These are phyloP conservation scores for Furcasterigmium sp. DNA, from an alignment of 2,329 filamentous ascomycete species.

Conservation along the genomic window DNA sequence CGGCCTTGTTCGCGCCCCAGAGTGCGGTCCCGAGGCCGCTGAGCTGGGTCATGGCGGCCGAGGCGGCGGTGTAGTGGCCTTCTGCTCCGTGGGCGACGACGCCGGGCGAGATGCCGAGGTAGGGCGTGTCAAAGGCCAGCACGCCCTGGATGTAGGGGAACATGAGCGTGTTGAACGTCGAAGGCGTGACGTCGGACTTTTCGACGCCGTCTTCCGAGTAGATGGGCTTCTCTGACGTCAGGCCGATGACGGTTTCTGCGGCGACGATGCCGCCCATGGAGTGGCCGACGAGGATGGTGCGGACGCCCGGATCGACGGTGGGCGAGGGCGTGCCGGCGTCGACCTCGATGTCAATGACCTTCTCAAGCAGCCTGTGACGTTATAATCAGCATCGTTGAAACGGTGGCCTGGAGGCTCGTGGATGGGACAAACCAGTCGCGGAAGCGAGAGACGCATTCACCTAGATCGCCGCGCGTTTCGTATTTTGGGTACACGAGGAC, in stretches of 20 bases:
- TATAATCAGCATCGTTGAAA: background rate
- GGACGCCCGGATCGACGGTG: constrained; percentile 80
- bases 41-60: constrained; percentile 63
- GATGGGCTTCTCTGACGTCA: constrained; percentile 54
- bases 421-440: constrained; percentile 59
- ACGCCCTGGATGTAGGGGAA: constrained; percentile 91
- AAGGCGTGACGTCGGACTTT: constrained; percentile 22
- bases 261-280: constrained; percentile 94
- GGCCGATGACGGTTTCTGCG: constrained; percentile 75
- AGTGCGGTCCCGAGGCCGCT: constrained; percentile 63
- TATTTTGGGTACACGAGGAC: constrained; percentile 73
- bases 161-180: constrained; percentile 62
- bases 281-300: constrained; percentile 77
- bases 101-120: constrained; percentile 72
- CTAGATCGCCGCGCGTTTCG: constrained; percentile 74
- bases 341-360: constrained; percentile 92
- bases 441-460: constrained; percentile 66
- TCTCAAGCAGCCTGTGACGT: constrained; percentile 68
- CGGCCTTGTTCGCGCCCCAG: constrained; percentile 47
- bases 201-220: constrained; percentile 37
- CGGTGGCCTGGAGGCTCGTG: background rate
- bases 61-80: constrained; percentile 71
- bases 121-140: constrained; percentile 92
- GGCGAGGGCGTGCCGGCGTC: constrained; percentile 73
- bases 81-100: constrained; percentile 86